Percentiles rank a stretch among this genome's conserved stretches.
Conservation (phyloP, 2,329 filamentous ascomycete species). For the Diaporthe destruens region DNA sequence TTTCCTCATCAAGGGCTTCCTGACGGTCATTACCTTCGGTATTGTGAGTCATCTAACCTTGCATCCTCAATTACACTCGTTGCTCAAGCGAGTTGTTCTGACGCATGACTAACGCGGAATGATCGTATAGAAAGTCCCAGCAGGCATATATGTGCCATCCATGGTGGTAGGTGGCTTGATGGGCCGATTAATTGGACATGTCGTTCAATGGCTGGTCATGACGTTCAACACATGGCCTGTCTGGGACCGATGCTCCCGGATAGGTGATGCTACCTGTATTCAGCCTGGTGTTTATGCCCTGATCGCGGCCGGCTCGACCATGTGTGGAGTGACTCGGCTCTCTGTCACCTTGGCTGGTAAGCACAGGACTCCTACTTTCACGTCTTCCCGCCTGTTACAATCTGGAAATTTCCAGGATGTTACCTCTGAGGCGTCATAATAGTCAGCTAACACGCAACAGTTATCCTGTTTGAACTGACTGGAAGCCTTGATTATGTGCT, state of each 20-base stretch:
- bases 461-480: conserved; percentile 96
- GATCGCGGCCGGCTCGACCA: conserved; percentile 93
- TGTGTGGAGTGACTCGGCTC: conserved; percentile 95
- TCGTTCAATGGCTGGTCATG: conserved; percentile 84
- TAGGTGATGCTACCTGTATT: conserved; percentile 83
- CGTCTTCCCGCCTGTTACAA: not conserved
- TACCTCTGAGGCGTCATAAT: not conserved
- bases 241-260: conserved; percentile 79
- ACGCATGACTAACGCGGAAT: not conserved
- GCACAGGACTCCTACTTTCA: not conserved
- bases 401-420: not conserved
- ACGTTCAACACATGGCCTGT: conserved; percentile 77
- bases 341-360: conserved; percentile 83
- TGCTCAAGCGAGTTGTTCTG: not conserved
- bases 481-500: conserved; percentile 95
- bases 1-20: conserved; percentile 88
- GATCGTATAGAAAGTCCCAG: conserved; percentile 79
- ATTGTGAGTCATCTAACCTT: conserved; percentile 66
- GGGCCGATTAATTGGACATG: conserved; percentile 88
- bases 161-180: conserved; percentile 98
- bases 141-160: conserved; percentile 97
- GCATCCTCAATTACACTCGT: not conserved
- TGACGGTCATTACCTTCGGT: conserved; percentile 93
- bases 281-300: conserved; percentile 97
- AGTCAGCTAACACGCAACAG: conserved; percentile 50